Conservation (phyloP, 176 grass and related monocot genomes). For the Lolium rigidum region DNA sequence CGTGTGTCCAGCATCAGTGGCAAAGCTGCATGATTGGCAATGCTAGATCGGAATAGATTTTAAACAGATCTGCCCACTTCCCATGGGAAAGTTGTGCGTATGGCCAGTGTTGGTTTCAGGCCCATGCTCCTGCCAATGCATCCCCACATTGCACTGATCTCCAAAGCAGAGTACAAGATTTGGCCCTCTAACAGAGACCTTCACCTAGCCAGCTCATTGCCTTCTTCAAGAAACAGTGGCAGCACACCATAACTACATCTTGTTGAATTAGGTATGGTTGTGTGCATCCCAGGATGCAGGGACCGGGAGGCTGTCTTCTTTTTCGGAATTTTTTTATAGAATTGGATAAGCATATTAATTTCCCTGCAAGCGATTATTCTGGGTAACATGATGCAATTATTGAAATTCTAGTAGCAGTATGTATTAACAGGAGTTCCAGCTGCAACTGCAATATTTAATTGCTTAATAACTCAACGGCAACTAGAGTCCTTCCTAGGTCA, state of each 20-base stretch:
- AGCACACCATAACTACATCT: background rate
- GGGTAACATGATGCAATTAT: background rate
- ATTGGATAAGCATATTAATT: background rate
- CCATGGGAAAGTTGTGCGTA: conserved; percentile 47
- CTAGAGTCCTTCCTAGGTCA: conserved; percentile 3
- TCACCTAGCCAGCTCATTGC: conserved; percentile 49
- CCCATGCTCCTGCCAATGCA: conserved; percentile 45
- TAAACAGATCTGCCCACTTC: conserved; percentile 46
- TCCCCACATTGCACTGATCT: conserved; percentile 49
- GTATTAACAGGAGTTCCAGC: background rate
- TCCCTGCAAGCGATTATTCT: background rate
- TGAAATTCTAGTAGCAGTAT: background rate
- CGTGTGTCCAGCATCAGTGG: conserved; percentile 42
- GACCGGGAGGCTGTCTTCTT: too few species aligned
- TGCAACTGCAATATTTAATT: conserved; percentile 13
- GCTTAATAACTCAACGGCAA: background rate
- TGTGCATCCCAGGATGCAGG: too few species aligned
- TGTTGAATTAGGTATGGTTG: too few species aligned
- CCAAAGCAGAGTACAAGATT: conserved; percentile 55
- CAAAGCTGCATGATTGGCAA: conserved; percentile 49
- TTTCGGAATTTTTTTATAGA: background rate
- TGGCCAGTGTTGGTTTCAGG: conserved; percentile 52
- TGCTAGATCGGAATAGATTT: conserved; percentile 48
- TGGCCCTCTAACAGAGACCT: conserved; percentile 65
- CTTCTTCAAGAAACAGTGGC: conserved; percentile 22